Percentiles rank a stretch among this genome's conserved stretches.
phyloP scores from a whole-genome alignment of 2,329 filamentous ascomycete species.

The Aspergillus tanneri region DNA sequence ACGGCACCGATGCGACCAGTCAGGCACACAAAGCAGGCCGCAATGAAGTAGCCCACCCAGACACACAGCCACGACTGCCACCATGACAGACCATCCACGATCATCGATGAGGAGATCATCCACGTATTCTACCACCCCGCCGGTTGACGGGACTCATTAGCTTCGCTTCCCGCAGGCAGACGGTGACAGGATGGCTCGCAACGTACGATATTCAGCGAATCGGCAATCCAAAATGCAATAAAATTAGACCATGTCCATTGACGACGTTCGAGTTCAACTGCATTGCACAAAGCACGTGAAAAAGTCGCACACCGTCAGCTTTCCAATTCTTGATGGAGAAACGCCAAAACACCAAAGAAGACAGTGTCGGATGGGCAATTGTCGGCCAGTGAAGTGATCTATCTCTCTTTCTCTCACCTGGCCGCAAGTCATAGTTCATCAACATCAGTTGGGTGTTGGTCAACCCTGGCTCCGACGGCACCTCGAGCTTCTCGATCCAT shows the following conservation, averaged over 20 bases:
- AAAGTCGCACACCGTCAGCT: constrained; percentile 20
- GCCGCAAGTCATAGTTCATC: constrained; percentile 77
- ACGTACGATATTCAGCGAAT: constrained; percentile 73
- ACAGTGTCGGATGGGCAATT: constrained; percentile 6
- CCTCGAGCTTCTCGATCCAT: constrained; percentile 61
- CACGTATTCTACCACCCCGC: constrained; percentile 68
- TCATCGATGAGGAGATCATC: constrained; percentile 89
- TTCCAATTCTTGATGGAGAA: constrained; percentile 3
- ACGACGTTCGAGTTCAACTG: constrained; percentile 74
- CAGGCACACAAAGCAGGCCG: constrained; percentile 70
- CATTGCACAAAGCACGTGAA: constrained; percentile 26
- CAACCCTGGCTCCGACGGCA: constrained; percentile 73
- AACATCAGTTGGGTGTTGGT: constrained; percentile 80
- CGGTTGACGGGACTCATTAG: too few relatives aligned
- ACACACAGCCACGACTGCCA: constrained; percentile 91
- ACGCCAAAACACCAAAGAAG: background rate
- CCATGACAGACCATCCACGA: constrained; percentile 76
- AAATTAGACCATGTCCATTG: constrained; percentile 89
- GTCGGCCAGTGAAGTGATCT: constrained; percentile 9
- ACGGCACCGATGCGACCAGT: constrained; percentile 81
- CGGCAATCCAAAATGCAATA: constrained; percentile 82
- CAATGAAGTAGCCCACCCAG: constrained; percentile 79
- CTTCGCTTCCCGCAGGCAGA: background rate
- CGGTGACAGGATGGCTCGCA: constrained; percentile 3
- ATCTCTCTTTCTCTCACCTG: constrained; percentile 46